These are phyloP conservation scores for Tripterygium wilfordii DNA, from an alignment of 177 flowering plant genomes.

Conservation along the genomic window DNA sequence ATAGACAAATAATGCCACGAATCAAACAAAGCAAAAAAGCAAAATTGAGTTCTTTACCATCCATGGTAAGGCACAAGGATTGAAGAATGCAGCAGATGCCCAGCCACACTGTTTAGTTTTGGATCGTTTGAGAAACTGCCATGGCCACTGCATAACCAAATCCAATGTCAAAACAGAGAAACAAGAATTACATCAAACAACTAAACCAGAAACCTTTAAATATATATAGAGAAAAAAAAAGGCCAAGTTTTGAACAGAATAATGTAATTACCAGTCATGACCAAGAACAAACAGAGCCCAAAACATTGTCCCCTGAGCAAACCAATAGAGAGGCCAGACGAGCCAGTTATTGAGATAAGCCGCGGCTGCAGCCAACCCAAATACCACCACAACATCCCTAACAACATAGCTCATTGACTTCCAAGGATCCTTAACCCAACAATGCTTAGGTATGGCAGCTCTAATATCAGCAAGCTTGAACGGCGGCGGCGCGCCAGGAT, in stretches of 20 bases:
- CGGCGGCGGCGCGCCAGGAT: conserved; percentile 73
- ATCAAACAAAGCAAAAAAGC: no score
- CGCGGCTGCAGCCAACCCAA: conserved; percentile 65
- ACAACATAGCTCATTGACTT: conserved; percentile 46
- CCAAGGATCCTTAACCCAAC: conserved; percentile 86
- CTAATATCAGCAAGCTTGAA: conserved; percentile 58
- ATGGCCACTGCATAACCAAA: conserved; percentile 54
- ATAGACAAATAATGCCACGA: no score
- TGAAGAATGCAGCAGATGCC: conserved; percentile 72
- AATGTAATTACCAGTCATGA: conserved; percentile 52
- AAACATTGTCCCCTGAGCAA: conserved; percentile 90
- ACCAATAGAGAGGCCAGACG: conserved; percentile 88
- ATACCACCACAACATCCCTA: conserved; percentile 52
- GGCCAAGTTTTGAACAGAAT: neutral
- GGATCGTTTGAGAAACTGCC: conserved; percentile 67
- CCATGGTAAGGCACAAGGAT: conserved; percentile 88
- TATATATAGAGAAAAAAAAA: neutral
- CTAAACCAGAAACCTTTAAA: neutral
- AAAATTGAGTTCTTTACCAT: conserved; percentile 35
- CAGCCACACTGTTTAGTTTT: conserved; percentile 58
- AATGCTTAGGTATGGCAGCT: conserved; percentile 85
- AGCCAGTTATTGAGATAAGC: conserved; percentile 52
- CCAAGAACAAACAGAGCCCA: conserved; percentile 86
- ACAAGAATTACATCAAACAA: neutral
- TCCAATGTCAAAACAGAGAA: neutral